Conservation (phyloP, 352 stramenopile genomes). For the Globisporangium emineosum region DNA sequence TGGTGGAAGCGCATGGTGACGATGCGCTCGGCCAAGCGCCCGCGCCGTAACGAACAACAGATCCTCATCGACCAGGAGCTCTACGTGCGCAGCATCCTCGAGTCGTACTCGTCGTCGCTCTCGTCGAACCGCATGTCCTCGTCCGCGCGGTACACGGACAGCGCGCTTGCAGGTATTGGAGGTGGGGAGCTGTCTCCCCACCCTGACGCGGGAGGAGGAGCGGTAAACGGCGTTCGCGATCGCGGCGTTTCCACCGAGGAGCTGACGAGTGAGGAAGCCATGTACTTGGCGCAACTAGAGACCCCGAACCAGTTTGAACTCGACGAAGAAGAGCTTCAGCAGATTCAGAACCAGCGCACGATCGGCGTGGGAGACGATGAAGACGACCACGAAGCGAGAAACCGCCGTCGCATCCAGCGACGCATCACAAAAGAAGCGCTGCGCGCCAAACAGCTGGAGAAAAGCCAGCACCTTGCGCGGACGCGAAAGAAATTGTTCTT, state of each 20-base stretch:
- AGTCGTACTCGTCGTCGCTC: constrained; percentile 73
- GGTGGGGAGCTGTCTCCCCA: constrained; percentile 20
- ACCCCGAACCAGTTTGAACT: constrained; percentile 17
- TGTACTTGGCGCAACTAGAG: constrained; percentile 24
- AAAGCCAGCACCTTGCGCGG: constrained; percentile 46
- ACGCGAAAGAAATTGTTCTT: constrained; percentile 58
- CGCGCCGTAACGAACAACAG: constrained; percentile 15
- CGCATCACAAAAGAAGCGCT: constrained; percentile 57
- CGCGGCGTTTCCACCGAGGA: constrained; percentile 11
- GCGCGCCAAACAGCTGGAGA: constrained; percentile 49
- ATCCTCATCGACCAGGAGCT: constrained; percentile 52
- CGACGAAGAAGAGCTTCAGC: constrained; percentile 5
- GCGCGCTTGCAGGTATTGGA: constrained; percentile 15
- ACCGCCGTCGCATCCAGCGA: constrained; percentile 41
- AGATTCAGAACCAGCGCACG: constrained; percentile 16
- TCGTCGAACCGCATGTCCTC: constrained; percentile 58
- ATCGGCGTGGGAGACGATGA: constrained; percentile 18
- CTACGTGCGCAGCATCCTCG: constrained; percentile 70
- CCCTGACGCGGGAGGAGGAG: not conserved
- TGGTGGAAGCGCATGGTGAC: constrained; percentile 40
- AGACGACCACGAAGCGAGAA: constrained; percentile 42
- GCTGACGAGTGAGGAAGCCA: constrained; percentile 13
- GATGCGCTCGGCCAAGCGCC: constrained; percentile 25
- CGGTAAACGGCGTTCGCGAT: not conserved
- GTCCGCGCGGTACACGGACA: constrained; percentile 24